Base-by-base conservation (phyloP, 768 basidiomycete species). In the Saitozyma podzolica region DNA sequence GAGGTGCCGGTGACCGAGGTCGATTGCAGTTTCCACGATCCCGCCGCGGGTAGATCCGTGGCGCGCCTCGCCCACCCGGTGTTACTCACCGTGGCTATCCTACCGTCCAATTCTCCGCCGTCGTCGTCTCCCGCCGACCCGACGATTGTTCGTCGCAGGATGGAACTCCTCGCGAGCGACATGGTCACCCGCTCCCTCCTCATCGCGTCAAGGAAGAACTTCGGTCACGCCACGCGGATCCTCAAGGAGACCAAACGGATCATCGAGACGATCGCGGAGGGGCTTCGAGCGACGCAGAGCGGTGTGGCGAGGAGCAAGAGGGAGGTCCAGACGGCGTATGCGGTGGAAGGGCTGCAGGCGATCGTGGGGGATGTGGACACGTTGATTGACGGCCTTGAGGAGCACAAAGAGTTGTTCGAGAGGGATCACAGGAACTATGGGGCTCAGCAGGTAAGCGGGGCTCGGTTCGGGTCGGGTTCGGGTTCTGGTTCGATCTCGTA, bases 1-100 rank as follows among this genome's bases (percentile, higher is more conserved):
- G 96, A 99, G 73, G 90, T 96, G 9, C 96, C 95, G 0, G 90
- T 97, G 9, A 86, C 95, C 54, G 94, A 98, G 78, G 91, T 97
- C 13, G 94, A 97, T 66, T 93, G 93, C 8, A 88, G 90, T 40
- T 98, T 92, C 85, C 91, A 88, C 76, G 95, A 98, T 78, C 95
- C 95, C 1, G 85, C 87, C 0, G 90, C 89, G 7, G 83, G 84
- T 49, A 91, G 92, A 80, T 86, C 88, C 59, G 87, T 95, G 17
- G 88, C 92, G 45, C 86, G 94, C 10, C 86, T 99, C 8, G 90
- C 91, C 0, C 89, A 93, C 78, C 96, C 96, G 0, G 89, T 94
- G 45, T 83, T 99, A n/a, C 86, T 99, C 63, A 96, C 93, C 0
- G 86, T 97, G 70, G 97, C 94, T 0, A 84, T 98, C 54, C 82